Evolutionary conservation across 2,329 filamentous ascomycete genomes (phyloP).

Genomic region (Stromatinia cepivora): DNA sequence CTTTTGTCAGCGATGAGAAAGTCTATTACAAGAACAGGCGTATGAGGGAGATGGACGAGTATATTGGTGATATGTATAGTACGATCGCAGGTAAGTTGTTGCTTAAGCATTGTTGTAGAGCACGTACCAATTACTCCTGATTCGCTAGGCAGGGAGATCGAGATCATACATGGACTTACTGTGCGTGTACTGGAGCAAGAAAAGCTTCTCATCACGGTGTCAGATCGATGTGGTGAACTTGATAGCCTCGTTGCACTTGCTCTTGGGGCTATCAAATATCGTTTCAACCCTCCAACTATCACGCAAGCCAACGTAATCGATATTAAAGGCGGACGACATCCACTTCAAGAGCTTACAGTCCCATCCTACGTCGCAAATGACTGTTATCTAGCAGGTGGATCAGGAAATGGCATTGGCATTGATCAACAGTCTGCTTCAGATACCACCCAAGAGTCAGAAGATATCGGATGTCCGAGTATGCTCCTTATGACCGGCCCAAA

Average conservation of each 20-base stretch:
- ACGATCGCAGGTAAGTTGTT: constrained; percentile 68
- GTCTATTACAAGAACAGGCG: constrained; percentile 84
- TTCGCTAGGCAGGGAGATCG: constrained; percentile 74
- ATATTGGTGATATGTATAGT: constrained; percentile 82
- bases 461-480: constrained; percentile 57
- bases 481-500: constrained; percentile 89
- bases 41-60: constrained; percentile 77
- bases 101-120: background rate
- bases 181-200: constrained; percentile 70
- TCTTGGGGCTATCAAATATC: constrained; percentile 72
- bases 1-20: constrained; percentile 69
- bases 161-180: constrained; percentile 78
- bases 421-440: constrained; percentile 15
- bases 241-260: constrained; percentile 83
- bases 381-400: constrained; percentile 66
- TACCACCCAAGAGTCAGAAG: constrained; percentile 16
- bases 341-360: constrained; percentile 81
- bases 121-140: background rate
- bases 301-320: constrained; percentile 67
- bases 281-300: constrained; percentile 68
- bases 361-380: constrained; percentile 81
- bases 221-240: constrained; percentile 80
- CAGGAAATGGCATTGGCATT: constrained; percentile 38
- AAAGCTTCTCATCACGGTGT: constrained; percentile 64
- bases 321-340: constrained; percentile 79